Evolutionary conservation across 2,329 filamentous ascomycete species (phyloP), one percentile per base, ranked within the genome.

Genomic region (Grosmannia clavigera): DNA sequence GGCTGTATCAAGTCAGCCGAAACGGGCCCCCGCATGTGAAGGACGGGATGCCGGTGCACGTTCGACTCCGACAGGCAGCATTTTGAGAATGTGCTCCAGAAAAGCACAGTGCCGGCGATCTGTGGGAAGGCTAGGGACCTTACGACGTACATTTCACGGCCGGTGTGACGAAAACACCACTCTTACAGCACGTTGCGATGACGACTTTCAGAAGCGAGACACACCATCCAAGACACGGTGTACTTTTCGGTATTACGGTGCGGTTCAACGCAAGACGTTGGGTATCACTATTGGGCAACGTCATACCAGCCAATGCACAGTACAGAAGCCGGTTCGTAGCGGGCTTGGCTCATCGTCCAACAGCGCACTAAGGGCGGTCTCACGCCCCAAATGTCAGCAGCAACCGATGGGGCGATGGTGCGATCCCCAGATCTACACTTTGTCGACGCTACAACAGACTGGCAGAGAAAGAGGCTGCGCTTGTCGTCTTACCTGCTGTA

Each of bases 41-140:
- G 62, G 68, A 73, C 53, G 69, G 68, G 10, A 74, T 74, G 71
- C 72, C 73, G 3, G 70, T 74, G 1, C 71, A 69, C 55, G 68
- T 73, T n/a, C 68, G 67, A 50, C 57, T 65, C 40, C 61, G 66
- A 14, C 48, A 58, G 51, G 27, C 50, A 29, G 48, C 6, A 27
- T 11, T 1, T 5, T 52, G 25, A 31, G 48, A 1, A 51, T 51
- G 25, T 51, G 40, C 7, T 35, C 33, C 33, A 9, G 33, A 9
- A 11, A 35, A 35, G 33, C 5, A 31, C 7, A 35, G 10, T 35
- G 5, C 33, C 33, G 9, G 10, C 33, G 33, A 35, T 31, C 29
- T 4, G 29, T 7, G 7, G 29, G 7, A 31, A 31, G 7, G 22
- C 22, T 22, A 22, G 22, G 22, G 22, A 22, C 22, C 31, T 31